phyloP scores from a whole-genome alignment of 805 yeast genomes.

The Candida ovalis region DNA sequence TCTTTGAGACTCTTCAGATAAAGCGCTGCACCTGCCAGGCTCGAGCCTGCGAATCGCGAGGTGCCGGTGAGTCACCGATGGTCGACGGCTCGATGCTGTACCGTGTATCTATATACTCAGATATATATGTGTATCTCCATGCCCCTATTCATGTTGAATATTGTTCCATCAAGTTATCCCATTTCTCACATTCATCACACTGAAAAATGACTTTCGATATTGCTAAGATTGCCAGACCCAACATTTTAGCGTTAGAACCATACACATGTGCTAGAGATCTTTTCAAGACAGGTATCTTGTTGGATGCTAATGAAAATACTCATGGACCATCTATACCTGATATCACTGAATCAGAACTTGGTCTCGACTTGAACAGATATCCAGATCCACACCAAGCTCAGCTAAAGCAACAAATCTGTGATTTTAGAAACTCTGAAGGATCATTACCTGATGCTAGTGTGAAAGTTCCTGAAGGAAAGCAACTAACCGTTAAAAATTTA shows the following conservation, averaged over 20 bases:
- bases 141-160: too few relatives aligned
- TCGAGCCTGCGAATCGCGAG: too few relatives aligned
- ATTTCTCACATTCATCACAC: too few relatives aligned
- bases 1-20: too few relatives aligned
- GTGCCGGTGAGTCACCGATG: too few relatives aligned
- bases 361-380: slow-evolving; percentile 73
- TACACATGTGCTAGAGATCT: slow-evolving; percentile 97
- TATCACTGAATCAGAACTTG: slow-evolving; percentile 40
- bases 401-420: slow-evolving; percentile 66
- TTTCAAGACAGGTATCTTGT: slow-evolving; percentile 77
- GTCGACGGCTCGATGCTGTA: too few relatives aligned
- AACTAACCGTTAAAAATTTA: slow-evolving; percentile 54
- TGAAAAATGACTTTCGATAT: slow-evolving; percentile 42
- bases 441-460: slow-evolving; percentile 18
- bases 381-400: slow-evolving; percentile 94
- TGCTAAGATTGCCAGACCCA: slow-evolving; percentile 71
- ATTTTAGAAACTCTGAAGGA: slow-evolving; percentile 61
- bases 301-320: slow-evolving; percentile 96
- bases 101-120: too few relatives aligned
- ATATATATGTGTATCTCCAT: too few relatives aligned
- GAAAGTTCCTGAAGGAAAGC: slow-evolving; percentile 14
- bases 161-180: not conserved
- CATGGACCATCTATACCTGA: slow-evolving; percentile 74
- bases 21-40: too few relatives aligned
- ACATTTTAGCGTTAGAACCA: slow-evolving; percentile 78